Evolutionary conservation across 108 stramenopile species (phyloP).

Genomic region (Bacterosira constricta): DNA sequence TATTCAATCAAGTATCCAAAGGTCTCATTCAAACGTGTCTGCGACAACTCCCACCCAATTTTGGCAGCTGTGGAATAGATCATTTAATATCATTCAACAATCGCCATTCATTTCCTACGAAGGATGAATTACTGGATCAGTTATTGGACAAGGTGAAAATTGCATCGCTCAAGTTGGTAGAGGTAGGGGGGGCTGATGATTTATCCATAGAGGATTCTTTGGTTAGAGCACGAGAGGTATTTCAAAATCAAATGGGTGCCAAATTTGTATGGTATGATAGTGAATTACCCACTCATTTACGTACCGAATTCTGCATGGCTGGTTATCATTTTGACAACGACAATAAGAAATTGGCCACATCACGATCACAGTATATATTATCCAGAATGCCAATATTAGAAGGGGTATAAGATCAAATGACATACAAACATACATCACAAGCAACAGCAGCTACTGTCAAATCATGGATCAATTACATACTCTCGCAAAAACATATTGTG

Average conservation of each 20-base stretch:
- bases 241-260: background rate
- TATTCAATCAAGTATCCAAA: background rate
- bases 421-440: no score
- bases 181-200: no score
- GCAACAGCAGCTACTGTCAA: background rate
- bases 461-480: background rate
- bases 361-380: background rate
- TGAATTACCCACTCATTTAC: no score
- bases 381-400: background rate
- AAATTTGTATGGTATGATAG: background rate
- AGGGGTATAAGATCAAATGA: no score
- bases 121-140: background rate
- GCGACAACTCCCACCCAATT: background rate
- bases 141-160: slow-evolving; percentile 2
- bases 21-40: background rate
- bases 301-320: no score
- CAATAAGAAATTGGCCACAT: background rate
- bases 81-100: background rate
- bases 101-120: background rate
- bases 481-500: background rate
- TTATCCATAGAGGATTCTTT: background rate
- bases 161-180: background rate
- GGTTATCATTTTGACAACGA: slow-evolving; percentile 7
- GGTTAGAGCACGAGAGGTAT: slow-evolving; percentile 3
- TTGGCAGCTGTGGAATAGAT: background rate